Evolutionary conservation across 2,329 filamentous ascomycete species (phyloP).

Genomic region (Aspergillus fumigatus): DNA sequence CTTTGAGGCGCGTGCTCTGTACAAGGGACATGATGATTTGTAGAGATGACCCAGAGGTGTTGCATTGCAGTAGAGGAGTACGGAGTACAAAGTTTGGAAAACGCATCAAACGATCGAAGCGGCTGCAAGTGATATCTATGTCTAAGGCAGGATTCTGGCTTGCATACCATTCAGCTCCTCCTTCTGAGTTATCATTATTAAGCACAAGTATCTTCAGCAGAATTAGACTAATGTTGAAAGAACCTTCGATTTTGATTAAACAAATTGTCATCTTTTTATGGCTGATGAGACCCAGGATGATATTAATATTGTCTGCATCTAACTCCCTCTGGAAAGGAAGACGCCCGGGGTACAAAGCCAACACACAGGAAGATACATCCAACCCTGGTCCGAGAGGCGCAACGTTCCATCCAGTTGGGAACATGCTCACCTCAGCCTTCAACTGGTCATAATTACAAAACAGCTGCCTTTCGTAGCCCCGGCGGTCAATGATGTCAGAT

Average conservation of each 20-base stretch:
- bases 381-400: slow-evolving; percentile 19
- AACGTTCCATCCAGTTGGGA: slow-evolving; percentile 27
- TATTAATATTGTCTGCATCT: not conserved
- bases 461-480: not conserved
- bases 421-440: slow-evolving; percentile 1
- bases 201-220: not conserved
- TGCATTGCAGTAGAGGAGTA: slow-evolving; percentile 9
- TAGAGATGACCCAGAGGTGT: slow-evolving; percentile 3
- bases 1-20: not conserved
- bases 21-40: not conserved
- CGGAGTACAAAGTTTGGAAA: slow-evolving; percentile 21
- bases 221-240: not conserved
- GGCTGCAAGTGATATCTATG: slow-evolving; percentile 12
- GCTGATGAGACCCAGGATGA: not conserved
- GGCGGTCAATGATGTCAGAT: not conserved
- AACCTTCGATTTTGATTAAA: not conserved
- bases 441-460: slow-evolving; percentile 4
- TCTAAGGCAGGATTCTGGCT: slow-evolving; percentile 3
- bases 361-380: not conserved
- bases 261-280: not conserved
- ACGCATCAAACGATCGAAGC: slow-evolving; percentile 26
- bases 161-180: not conserved
- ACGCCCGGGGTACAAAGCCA: not conserved
- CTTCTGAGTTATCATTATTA: not conserved
- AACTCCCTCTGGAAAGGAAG: not conserved